These are phyloP conservation scores for Odontarrhena argentea DNA, from an alignment of 345 rosid genomes.

Conservation along the genomic window DNA sequence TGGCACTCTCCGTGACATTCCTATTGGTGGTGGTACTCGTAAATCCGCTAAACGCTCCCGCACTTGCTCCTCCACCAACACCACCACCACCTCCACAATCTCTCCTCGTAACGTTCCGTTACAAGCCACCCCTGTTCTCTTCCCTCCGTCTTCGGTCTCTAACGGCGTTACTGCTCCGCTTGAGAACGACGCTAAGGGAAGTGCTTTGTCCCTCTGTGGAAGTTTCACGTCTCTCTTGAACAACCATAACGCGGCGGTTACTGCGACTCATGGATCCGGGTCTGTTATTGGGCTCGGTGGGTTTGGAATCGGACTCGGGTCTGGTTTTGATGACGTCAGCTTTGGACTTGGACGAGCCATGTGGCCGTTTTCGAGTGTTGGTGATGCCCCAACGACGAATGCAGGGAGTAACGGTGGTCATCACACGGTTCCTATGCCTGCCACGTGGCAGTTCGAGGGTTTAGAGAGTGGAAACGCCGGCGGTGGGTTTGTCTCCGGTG, in stretches of 20 bases:
- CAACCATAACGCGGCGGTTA: constrained; percentile 49
- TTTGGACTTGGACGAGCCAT: constrained; percentile 75
- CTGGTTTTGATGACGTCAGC: constrained; percentile 62
- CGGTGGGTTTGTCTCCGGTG: constrained; percentile 62
- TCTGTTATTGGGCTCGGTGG: constrained; percentile 71
- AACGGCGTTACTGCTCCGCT: constrained; percentile 32
- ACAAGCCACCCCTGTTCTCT: constrained; percentile 54
- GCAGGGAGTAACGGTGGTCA: constrained; percentile 39
- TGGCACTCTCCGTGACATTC: constrained; percentile 80
- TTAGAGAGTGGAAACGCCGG: constrained; percentile 44
- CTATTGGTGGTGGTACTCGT: constrained; percentile 88
- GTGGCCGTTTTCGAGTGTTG: constrained; percentile 59
- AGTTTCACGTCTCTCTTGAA: constrained; percentile 78
- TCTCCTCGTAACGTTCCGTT: constrained; percentile 38
- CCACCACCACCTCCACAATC: constrained; percentile 47
- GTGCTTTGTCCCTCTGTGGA: constrained; percentile 42
- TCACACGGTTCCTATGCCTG: constrained; percentile 41
- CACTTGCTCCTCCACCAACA: constrained; percentile 28
- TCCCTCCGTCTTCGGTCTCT: constrained; percentile 45
- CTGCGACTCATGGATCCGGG: constrained; percentile 47
- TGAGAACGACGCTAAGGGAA: constrained; percentile 30
- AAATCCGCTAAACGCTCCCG: constrained; percentile 86
- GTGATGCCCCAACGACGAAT: constrained; percentile 36
- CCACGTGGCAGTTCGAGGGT: constrained; percentile 83
- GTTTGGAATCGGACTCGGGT: constrained; percentile 70